These are phyloP conservation scores for Candida silvatica DNA, from an alignment of 805 yeast genomes.

Conservation along the genomic window DNA sequence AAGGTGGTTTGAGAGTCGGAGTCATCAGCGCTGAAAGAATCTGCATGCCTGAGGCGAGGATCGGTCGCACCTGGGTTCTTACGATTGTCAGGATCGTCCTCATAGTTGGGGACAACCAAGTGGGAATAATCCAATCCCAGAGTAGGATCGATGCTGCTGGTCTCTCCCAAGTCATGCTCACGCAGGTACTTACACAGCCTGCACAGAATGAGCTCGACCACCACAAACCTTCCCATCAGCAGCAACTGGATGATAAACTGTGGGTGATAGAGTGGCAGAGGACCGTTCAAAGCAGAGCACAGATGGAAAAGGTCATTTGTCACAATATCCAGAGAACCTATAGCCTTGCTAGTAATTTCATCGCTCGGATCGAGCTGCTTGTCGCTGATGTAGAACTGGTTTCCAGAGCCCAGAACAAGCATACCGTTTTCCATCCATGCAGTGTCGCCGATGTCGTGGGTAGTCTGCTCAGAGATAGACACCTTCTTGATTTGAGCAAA, in stretches of 20 bases:
- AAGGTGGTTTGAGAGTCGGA: constrained; percentile 1
- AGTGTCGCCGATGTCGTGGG: constrained; percentile 82
- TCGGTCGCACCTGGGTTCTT: too few species aligned
- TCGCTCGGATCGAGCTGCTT: constrained; percentile 50
- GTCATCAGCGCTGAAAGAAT: neutral
- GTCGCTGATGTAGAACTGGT: constrained; percentile 80
- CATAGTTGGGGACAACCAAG: neutral
- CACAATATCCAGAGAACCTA: constrained; percentile 51
- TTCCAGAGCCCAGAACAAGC: constrained; percentile 80
- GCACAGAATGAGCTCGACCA: constrained; percentile 50
- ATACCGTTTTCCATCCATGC: constrained; percentile 77
- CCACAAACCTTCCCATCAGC: constrained; percentile 46
- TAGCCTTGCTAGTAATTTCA: constrained; percentile 39
- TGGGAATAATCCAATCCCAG: constrained; percentile 12
- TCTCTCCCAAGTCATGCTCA: constrained; percentile 33
- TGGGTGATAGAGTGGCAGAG: constrained; percentile 85
- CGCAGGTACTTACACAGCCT: constrained; percentile 46
- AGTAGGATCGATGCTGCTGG: constrained; percentile 13
- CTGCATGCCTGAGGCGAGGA: too few species aligned
- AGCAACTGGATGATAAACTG: constrained; percentile 73
- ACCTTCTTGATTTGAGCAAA: constrained; percentile 69
- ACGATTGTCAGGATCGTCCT: neutral
- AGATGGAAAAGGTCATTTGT: constrained; percentile 55
- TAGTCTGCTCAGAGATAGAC: constrained; percentile 61
- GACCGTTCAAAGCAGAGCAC: constrained; percentile 77